These are phyloP conservation scores for Paramyrothecium roridum DNA, from an alignment of 2,329 filamentous ascomycete genomes.

Conservation along the genomic window DNA sequence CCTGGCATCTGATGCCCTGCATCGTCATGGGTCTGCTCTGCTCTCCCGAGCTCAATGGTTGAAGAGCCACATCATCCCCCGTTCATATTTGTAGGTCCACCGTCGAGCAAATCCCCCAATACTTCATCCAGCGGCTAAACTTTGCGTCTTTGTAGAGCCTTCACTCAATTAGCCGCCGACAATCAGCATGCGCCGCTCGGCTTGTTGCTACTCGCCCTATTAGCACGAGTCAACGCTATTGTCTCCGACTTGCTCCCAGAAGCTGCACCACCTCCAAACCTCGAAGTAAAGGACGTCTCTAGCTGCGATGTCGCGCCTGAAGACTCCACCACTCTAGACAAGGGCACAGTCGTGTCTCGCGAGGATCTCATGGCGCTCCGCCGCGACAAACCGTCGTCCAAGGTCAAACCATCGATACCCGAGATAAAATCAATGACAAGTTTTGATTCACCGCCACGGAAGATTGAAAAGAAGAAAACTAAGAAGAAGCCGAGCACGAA, in stretches of 20 bases:
- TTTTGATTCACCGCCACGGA: conserved; percentile 15
- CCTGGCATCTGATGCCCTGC: conserved; percentile 35
- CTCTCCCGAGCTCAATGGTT: conserved; percentile 24
- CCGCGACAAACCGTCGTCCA: not conserved
- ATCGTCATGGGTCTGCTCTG: not conserved
- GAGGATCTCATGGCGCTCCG: not conserved
- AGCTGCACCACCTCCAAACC: not conserved
- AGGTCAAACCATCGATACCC: not conserved
- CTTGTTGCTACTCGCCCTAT: conserved; percentile 60
- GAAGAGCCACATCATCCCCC: conserved; percentile 23
- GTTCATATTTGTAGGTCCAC: conserved; percentile 30
- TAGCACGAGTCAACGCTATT: conserved; percentile 55
- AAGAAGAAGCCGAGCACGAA: conserved; percentile 55
- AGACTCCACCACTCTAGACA: not conserved
- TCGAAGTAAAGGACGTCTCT: not conserved
- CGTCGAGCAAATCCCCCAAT: not conserved
- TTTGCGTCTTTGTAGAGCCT: conserved; percentile 41
- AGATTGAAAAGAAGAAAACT: conserved; percentile 33
- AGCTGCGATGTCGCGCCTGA: not conserved
- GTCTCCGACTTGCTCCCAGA: conserved; percentile 31
- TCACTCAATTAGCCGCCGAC: conserved; percentile 69
- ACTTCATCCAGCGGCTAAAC: not conserved
- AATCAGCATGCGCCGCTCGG: conserved; percentile 71
- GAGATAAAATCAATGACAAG: not conserved
- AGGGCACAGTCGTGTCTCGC: not conserved